Base-by-base conservation (phyloP, 371 early-diverging fungal genomes). In the Mortierella sp. region DNA sequence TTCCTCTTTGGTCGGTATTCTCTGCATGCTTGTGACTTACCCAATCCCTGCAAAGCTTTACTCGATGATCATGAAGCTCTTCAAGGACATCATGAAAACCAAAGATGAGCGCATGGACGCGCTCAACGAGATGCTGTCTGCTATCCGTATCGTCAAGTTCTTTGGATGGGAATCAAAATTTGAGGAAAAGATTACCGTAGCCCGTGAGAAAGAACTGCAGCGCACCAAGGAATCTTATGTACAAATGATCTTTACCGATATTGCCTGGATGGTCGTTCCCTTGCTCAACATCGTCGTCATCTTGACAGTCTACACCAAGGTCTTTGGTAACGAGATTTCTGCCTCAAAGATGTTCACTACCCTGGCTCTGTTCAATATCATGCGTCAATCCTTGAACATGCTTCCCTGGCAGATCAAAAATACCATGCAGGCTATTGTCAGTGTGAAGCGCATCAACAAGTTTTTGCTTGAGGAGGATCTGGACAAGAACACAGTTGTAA, bases 91-190 rank as follows among this genome's bases (percentile, higher is more conserved):
- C 57, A 90, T 88, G 89, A 72, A 85, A 12, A 86, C 89, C 57
- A 90, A 91, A 47, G 94, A 94, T 49, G 87, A 86, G 32, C 88
- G 90, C 49, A 79, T 94, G 64, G 88, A 90, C n/a, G 83, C 88
- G 68, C 86, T 93, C 64, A 93, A 90, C 32, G 94, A 94, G 70
- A 85, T 93, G 73, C 76, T 94, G 59, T 78, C 85, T 55, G 94
- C 93, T 18, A 94, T 94, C 58, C 90, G 93, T 43, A 91, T 94
- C 12, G 90, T 94, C 68, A 94, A 94, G 73, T 90, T 94, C 72
- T 94, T 94, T 87, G 94, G 92, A 26, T 94, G 95, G 95, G 93
- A 94, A 83, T 76, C 87, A 62, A 87, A 91, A 65, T 93, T 94
- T 64, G 84, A 86, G 51, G 84, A 85, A 45, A 87, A 89, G 55